Conservation (phyloP, 768 basidiomycete genomes). For the Leccinum subtestaceum region DNA sequence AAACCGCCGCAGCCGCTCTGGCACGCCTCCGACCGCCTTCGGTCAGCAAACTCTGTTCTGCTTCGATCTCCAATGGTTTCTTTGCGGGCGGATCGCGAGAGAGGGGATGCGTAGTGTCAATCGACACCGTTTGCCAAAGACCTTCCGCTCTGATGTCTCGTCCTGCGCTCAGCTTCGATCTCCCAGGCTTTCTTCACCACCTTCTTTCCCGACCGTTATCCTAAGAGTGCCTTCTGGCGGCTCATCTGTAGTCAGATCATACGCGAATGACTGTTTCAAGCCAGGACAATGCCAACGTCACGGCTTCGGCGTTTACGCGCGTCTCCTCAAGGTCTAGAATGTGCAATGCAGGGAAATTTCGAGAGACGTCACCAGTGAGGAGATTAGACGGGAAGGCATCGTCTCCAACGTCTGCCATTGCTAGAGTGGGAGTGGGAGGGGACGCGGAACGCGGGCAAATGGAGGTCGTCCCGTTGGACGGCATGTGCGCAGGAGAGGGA, state of each 20-base stretch:
- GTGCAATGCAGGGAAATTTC: slow-evolving; percentile 49
- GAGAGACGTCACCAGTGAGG: slow-evolving; percentile 14
- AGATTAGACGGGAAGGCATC: slow-evolving; percentile 48
- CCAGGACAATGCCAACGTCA: slow-evolving; percentile 43
- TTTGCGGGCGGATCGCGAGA: slow-evolving; percentile 41
- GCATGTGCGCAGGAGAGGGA: too few species aligned
- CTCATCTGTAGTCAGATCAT: slow-evolving; percentile 53
- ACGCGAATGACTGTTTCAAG: slow-evolving; percentile 51
- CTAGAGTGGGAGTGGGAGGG: slow-evolving; percentile 26
- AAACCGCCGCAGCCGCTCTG: slow-evolving; percentile 36
- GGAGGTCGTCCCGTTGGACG: too few species aligned
- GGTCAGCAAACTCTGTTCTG: slow-evolving; percentile 69
- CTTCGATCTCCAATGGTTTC: slow-evolving; percentile 77
- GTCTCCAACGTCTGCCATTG: slow-evolving; percentile 57
- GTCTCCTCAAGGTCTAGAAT: slow-evolving; percentile 70
- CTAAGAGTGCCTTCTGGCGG: slow-evolving; percentile 50
- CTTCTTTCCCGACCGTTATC: slow-evolving; percentile 64
- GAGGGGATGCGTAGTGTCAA: neutral
- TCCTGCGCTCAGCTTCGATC: slow-evolving; percentile 61
- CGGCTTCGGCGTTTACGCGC: slow-evolving; percentile 45
- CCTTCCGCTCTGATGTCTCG: slow-evolving; percentile 39
- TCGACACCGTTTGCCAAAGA: slow-evolving; percentile 23
- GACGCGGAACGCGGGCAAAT: too few species aligned
- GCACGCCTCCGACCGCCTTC: slow-evolving; percentile 71
- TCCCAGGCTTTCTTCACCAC: slow-evolving; percentile 79